phyloP scores from a whole-genome alignment of 2,329 filamentous ascomycete species.

The Talaromyces sp. region DNA sequence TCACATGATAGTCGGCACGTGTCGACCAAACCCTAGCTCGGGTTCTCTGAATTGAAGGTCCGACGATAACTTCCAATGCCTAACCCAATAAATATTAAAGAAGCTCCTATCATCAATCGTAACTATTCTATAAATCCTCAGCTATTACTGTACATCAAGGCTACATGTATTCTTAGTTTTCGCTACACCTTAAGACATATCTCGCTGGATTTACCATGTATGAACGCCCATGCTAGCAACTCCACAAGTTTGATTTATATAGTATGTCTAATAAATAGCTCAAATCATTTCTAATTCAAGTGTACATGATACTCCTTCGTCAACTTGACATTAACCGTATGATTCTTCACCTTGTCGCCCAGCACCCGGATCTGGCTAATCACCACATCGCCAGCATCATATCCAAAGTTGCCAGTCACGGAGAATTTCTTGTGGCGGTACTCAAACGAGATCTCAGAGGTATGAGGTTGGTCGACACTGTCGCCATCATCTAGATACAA shows the following conservation, averaged over 20 bases:
- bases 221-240: background rate
- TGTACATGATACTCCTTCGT: background rate
- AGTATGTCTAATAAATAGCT: background rate
- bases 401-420: slow-evolving; percentile 26
- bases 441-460: slow-evolving; percentile 56
- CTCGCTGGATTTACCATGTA: no score
- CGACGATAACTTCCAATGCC: background rate
- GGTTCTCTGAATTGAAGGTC: background rate
- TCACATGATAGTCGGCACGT: background rate
- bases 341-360: slow-evolving; percentile 18
- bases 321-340: slow-evolving; percentile 7
- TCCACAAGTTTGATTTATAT: background rate
- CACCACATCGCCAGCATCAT: slow-evolving; percentile 19
- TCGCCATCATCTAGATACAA: slow-evolving; percentile 78
- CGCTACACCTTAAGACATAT: no score
- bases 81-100: background rate
- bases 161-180: no score
- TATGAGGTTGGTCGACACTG: slow-evolving; percentile 54
- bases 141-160: no score
- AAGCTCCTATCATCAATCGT: background rate
- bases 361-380: slow-evolving; percentile 32
- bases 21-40: background rate
- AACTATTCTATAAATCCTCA: background rate
- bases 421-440: slow-evolving; percentile 48
- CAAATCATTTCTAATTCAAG: background rate